phyloP scores from a whole-genome alignment of 345 rosid species.

The Rubroshorea leprosula region DNA sequence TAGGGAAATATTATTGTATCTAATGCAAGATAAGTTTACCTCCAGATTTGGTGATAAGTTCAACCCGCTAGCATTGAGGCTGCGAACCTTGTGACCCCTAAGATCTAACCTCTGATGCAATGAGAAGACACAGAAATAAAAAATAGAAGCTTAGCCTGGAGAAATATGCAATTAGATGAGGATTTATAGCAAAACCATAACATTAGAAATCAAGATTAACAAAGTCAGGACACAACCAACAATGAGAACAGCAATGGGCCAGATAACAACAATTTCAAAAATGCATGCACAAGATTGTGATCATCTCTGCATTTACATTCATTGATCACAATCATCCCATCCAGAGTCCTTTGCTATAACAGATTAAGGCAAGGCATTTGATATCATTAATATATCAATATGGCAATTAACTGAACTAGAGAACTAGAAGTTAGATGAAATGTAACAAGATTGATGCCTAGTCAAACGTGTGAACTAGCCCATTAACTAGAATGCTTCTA shows the following conservation, averaged over 20 bases:
- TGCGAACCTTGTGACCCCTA: conserved; percentile 88
- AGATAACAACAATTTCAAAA: not conserved
- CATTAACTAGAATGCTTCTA: not conserved
- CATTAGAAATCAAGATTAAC: too few relatives aligned
- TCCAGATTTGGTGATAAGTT: conserved; percentile 81
- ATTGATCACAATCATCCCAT: too few relatives aligned
- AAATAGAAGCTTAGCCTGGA: not conserved
- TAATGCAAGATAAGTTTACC: conserved; percentile 43
- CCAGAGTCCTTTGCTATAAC: not conserved
- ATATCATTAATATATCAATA: not conserved
- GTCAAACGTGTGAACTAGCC: not conserved
- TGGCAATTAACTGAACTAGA: not conserved
- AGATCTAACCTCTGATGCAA: conserved; percentile 81
- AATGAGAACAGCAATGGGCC: too few relatives aligned
- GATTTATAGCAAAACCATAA: too few relatives aligned
- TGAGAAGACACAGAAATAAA: conserved; percentile 17
- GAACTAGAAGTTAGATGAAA: not conserved
- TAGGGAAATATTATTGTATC: too few relatives aligned
- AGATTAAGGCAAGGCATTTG: too few relatives aligned
- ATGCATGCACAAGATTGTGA: not conserved
- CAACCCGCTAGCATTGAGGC: conserved; percentile 70
- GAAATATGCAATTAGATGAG: too few relatives aligned
- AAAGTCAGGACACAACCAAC: too few relatives aligned
- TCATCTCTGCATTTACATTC: not conserved
- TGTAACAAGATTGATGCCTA: not conserved